These are phyloP conservation scores for Mycena venus DNA, from an alignment of 768 basidiomycete genomes.

Conservation along the genomic window DNA sequence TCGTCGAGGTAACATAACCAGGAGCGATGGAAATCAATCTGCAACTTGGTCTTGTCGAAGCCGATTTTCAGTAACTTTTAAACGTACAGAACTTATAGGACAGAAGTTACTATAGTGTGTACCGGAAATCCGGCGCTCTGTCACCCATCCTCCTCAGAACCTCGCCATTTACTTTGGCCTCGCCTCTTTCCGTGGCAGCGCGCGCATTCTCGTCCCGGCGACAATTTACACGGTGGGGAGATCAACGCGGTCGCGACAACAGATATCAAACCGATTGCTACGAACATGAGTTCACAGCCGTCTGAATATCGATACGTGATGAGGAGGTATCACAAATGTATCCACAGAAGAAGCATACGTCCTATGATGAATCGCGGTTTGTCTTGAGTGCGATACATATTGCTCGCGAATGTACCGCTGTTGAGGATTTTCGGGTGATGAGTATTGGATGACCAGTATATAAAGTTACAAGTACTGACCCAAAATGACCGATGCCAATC, in stretches of 20 bases:
- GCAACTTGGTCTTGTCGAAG: no score
- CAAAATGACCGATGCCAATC: constrained; percentile 76
- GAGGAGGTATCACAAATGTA: not conserved
- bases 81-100: no score
- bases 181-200: constrained; percentile 46
- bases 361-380: constrained; percentile 72
- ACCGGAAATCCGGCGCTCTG: constrained; percentile 73
- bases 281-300: constrained; percentile 76
- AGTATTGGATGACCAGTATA: no score
- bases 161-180: constrained; percentile 46
- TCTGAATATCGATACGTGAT: constrained; percentile 53
- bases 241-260: constrained; percentile 59
- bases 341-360: constrained; percentile 56
- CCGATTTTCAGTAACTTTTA: no score
- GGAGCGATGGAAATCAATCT: no score
- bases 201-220: constrained; percentile 56
- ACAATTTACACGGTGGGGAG: constrained; percentile 70
- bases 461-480: not conserved
- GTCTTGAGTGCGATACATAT: constrained; percentile 72
- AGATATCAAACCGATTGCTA: constrained; percentile 71
- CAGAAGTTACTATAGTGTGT: constrained; percentile 56
- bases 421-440: not conserved
- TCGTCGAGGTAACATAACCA: no score
- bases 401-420: constrained; percentile 72
- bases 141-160: constrained; percentile 64